A percentile compares a stretch with the other conserved stretches of the same genome.
These are phyloP conservation scores for Apiospora phragmitis DNA, from an alignment of 2,329 filamentous ascomycete genomes.

Conservation along the genomic window DNA sequence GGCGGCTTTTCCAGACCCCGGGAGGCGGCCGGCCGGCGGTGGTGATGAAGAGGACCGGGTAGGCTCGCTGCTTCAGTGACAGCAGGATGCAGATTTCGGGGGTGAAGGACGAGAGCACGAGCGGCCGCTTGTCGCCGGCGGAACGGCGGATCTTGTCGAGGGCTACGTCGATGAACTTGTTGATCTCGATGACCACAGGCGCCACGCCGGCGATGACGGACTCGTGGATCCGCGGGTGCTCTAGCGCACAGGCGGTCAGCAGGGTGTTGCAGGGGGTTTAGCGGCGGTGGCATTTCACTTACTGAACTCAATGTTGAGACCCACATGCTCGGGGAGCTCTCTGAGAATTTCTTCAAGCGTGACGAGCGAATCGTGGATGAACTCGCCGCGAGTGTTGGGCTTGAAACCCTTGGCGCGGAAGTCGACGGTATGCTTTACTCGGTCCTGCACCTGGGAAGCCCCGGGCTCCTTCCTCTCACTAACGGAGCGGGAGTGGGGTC, in stretches of 20 bases:
- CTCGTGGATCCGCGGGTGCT: conserved; percentile 43
- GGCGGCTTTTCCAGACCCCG: conserved; percentile 25
- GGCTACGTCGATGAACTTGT: conserved; percentile 38
- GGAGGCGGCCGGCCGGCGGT: conserved; percentile 30
- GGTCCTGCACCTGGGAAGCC: conserved; percentile 25
- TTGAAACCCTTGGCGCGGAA: conserved; percentile 40
- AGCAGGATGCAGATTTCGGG: conserved; percentile 36
- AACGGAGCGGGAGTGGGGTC: conserved; percentile 8
- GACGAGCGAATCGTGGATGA: conserved; percentile 37
- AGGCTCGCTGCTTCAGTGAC: conserved; percentile 30
- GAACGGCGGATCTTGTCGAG: conserved; percentile 22
- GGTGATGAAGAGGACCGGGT: conserved; percentile 35
- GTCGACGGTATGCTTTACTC: conserved; percentile 39
- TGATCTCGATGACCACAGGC: conserved; percentile 37
- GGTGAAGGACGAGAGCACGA: conserved; percentile 39
- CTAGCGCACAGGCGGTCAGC: conserved; percentile 21
- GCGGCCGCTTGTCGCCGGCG: conserved; percentile 24
- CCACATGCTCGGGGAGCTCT: conserved; percentile 33
- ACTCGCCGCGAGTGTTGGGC: conserved; percentile 37
- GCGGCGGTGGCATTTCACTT: conserved; percentile 18
- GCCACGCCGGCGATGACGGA: conserved; percentile 33
- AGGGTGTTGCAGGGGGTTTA: not conserved
- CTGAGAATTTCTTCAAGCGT: conserved; percentile 38
- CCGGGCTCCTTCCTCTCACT: conserved; percentile 13
- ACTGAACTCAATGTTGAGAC: conserved; percentile 43